Conservation (phyloP, 2,329 filamentous ascomycete genomes). For the Biscogniauxia sp. region DNA sequence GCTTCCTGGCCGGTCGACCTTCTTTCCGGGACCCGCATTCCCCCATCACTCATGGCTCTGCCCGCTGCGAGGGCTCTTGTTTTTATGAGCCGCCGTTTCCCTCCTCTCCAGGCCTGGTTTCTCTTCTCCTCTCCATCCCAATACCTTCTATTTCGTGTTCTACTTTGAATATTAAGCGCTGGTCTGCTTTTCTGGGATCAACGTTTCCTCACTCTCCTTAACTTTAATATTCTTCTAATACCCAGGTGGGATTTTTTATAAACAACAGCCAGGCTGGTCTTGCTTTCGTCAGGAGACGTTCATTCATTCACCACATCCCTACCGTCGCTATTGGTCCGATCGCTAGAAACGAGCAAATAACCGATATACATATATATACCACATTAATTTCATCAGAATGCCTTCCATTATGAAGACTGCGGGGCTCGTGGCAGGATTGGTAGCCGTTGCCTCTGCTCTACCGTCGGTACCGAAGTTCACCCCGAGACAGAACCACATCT, state of each 20-base stretch:
- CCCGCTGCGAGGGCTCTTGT: constrained; percentile 14
- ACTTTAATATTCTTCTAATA: constrained; percentile 35
- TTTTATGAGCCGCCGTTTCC: constrained; percentile 31
- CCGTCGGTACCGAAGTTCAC: constrained; percentile 45
- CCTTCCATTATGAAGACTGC: constrained; percentile 46
- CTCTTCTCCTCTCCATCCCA: constrained; percentile 31
- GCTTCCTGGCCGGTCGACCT: constrained; percentile 26
- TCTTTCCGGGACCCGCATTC: constrained; percentile 32
- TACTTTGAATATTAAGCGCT: constrained; percentile 44
- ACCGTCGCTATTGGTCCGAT: constrained; percentile 18
- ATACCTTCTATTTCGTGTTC: constrained; percentile 30
- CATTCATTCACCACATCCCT: constrained; percentile 19
- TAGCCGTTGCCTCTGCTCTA: constrained; percentile 45
- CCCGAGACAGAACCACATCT: constrained; percentile 44
- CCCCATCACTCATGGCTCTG: constrained; percentile 12
- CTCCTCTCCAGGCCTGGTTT: constrained; percentile 25
- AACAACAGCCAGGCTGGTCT: constrained; percentile 42
- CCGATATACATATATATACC: constrained; percentile 17
- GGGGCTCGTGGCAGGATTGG: constrained; percentile 43
- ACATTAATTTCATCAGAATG: constrained; percentile 39
- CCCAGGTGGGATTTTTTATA: constrained; percentile 32
- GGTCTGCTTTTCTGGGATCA: constrained; percentile 47
- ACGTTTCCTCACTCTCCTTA: constrained; percentile 34
- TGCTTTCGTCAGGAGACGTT: constrained; percentile 27
- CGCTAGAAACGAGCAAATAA: constrained; percentile 20